Evolutionary conservation across 1,284 basidiomycete genomes (phyloP), one percentile per base, ranked within the genome.

Genomic region (Trichosporon sp.): DNA sequence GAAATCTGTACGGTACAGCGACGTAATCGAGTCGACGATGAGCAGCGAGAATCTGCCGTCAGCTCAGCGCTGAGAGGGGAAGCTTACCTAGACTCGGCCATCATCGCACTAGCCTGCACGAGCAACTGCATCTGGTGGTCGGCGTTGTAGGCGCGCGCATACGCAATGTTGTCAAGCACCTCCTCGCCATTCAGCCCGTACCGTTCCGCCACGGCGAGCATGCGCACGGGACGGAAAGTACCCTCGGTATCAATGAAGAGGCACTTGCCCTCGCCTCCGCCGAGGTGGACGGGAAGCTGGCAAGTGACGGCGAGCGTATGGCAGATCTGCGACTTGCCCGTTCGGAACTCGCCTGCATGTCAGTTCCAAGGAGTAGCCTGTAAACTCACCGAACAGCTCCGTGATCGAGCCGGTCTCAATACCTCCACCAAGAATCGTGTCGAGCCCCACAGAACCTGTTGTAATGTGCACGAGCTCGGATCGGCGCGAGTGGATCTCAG

Each of bases 381-480:
- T 11, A 27, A 14, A 68, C 77, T 16, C 59, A 71, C 96, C 96
- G 81, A 97, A 99, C 25, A 99, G 83, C 80, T 99, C 96, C 0
- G 96, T 99, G 77, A 99, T 97, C 1, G 94, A 91, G 40, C 96
- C 96, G 11, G 96, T 99, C 83, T 99, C 96, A 73, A 99, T 92
- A 8, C 96, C 96, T 62, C 91, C 96, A 71, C 96, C 96, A 2
- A 99, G 84, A 25, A 99, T 86, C 1, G 93, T 92, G 81, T 99
- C 95, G 29, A 99, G 84, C 69, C 97, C 94, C 73, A 94, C 95
- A 1, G 92, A 95, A 8, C 96, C 96, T 0, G 96, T 99, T 1
- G 94, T 95, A 70, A 99, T 96, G 78, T 92, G 91, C 16, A 99
- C 92, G 52, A 99, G 85, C 78, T 99, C 96, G n/a, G 92, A 91